Conservation (phyloP, 345 rosid species). For the Hypericum perforatum region DNA sequence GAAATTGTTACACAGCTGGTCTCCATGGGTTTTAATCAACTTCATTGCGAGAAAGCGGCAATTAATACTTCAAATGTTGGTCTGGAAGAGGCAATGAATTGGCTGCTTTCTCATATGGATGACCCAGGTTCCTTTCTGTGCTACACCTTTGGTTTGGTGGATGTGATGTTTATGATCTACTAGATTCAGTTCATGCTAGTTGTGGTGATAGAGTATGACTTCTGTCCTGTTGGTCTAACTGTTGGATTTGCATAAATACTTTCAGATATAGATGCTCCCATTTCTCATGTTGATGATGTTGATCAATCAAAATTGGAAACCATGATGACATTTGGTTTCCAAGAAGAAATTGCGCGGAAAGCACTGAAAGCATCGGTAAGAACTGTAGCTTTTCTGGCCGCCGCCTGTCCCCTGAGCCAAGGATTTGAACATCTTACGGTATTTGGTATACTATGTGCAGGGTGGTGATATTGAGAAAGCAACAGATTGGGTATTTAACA, state of each 20-base stretch:
- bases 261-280: slow-evolving; percentile 69
- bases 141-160: background rate
- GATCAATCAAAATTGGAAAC: slow-evolving; percentile 71
- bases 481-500: slow-evolving; percentile 97
- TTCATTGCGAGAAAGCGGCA: slow-evolving; percentile 93
- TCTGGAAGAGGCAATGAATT: slow-evolving; percentile 95
- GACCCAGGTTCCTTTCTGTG: slow-evolving; percentile 52
- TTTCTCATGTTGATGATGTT: slow-evolving; percentile 39
- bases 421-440: background rate
- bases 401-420: slow-evolving; percentile 1
- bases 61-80: slow-evolving; percentile 75
- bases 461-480: slow-evolving; percentile 93
- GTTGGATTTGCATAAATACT: slow-evolving; percentile 2
- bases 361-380: slow-evolving; percentile 79
- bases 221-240: slow-evolving; percentile 1
- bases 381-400: background rate
- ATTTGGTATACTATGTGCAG: slow-evolving; percentile 25
- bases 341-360: slow-evolving; percentile 72
- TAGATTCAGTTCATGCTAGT: no score
- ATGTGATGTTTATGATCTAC: background rate
- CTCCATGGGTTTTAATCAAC: slow-evolving; percentile 82
- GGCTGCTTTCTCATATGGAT: slow-evolving; percentile 90
- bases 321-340: slow-evolving; percentile 82
- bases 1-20: slow-evolving; percentile 83
- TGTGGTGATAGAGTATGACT: background rate